Conservation (phyloP, 805 yeast species). For the Hanseniaspora occidentalis region DNA sequence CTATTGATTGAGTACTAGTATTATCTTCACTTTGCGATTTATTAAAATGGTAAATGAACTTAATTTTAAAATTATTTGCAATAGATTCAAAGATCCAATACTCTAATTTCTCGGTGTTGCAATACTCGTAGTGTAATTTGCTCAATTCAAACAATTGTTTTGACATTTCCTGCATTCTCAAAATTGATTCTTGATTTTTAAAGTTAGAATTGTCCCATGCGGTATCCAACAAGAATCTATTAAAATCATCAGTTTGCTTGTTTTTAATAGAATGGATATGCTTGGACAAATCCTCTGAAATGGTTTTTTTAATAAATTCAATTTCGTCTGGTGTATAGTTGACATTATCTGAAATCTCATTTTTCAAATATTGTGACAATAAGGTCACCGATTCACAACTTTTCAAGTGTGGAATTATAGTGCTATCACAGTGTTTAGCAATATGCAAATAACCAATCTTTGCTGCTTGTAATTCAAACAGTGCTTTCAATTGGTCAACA, state of each 20-base stretch:
- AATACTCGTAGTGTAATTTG: constrained; percentile 8
- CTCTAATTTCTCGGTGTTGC: constrained; percentile 12
- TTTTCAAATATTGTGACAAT: neutral
- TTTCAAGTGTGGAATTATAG: neutral
- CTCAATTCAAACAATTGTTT: constrained; percentile 11
- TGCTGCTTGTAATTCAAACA: neutral
- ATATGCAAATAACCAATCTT: neutral
- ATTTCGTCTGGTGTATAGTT: neutral
- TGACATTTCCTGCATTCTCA: constrained; percentile 10
- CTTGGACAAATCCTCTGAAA: neutral
- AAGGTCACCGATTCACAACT: neutral
- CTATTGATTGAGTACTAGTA: constrained; percentile 33
- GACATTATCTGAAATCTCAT: neutral
- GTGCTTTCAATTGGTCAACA: neutral
- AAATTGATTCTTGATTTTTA: neutral
- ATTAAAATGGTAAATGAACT: constrained; percentile 46
- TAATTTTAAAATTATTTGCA: constrained; percentile 31
- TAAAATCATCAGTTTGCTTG: constrained; percentile 8
- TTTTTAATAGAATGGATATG: constrained; percentile 3
- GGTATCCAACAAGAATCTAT: constrained; percentile 12
- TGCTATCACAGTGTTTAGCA: neutral
- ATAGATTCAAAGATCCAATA: constrained; percentile 37
- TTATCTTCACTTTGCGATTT: constrained; percentile 28
- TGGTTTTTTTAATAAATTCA: neutral
- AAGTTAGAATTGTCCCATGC: constrained; percentile 22